These are phyloP conservation scores for Aspergillus sclerotiicarbonarius DNA, from an alignment of 495 filamentous ascomycete genomes.

Conservation along the genomic window DNA sequence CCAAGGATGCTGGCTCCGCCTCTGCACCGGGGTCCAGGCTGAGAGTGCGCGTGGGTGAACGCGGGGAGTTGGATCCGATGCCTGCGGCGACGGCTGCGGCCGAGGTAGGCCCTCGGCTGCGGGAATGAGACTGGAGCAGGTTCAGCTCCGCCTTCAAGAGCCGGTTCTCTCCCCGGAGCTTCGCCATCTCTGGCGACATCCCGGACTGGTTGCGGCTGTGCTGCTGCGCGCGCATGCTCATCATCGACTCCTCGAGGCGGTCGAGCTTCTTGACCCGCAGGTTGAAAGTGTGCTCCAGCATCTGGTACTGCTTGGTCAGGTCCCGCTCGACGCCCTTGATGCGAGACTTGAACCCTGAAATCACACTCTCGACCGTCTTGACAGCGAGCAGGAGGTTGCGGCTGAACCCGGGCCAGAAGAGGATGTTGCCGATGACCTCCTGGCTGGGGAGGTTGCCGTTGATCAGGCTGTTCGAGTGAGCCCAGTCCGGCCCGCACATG, in stretches of 20 bases:
- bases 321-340: conserved; percentile 84
- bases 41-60: conserved; percentile 11
- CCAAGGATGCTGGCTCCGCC: conserved; percentile 41
- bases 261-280: conserved; percentile 83
- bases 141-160: conserved; percentile 81
- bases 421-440: conserved; percentile 71
- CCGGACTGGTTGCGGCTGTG: conserved; percentile 44
- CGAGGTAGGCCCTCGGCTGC: conserved; percentile 27
- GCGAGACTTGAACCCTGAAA: conserved; percentile 76
- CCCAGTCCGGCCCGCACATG: conserved; percentile 90
- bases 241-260: conserved; percentile 72
- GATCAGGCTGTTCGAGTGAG: conserved; percentile 82
- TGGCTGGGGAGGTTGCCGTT: conserved; percentile 80
- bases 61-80: conserved; percentile 30
- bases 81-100: conserved; percentile 28
- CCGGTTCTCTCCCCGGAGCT: conserved; percentile 76
- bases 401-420: conserved; percentile 77
- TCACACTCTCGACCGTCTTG: conserved; percentile 80
- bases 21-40: conserved; percentile 18
- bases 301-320: conserved; percentile 85
- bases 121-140: conserved; percentile 57
- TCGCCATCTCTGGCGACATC: conserved; percentile 58
- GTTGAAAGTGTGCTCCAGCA: conserved; percentile 77
- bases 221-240: conserved; percentile 39
- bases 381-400: conserved; percentile 84